phyloP scores from a whole-genome alignment of 1,284 basidiomycete genomes.

The Cryptococcus jaspeensis region DNA sequence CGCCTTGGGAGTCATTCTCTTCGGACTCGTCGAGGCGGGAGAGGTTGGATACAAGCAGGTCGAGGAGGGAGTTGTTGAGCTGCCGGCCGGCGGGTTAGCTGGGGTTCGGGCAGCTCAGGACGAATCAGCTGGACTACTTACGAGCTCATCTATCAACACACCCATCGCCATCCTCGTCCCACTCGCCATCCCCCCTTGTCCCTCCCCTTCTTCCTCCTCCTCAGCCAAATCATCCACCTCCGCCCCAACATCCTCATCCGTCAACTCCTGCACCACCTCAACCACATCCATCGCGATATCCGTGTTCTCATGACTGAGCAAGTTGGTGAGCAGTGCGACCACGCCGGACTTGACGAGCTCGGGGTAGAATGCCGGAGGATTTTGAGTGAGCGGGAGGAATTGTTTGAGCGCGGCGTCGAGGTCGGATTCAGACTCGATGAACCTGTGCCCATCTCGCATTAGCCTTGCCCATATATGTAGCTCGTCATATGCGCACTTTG shows the following conservation, averaged over 20 bases:
- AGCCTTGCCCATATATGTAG: background rate
- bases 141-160: conserved; percentile 69
- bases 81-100: conserved; percentile 41
- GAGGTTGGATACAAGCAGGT: conserved; percentile 87
- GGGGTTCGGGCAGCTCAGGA: background rate
- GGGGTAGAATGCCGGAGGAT: conserved; percentile 78
- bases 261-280: conserved; percentile 87
- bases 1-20: conserved; percentile 82
- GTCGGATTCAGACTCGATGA: conserved; percentile 97
- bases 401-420: conserved; percentile 83
- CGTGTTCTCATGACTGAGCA: conserved; percentile 88
- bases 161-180: conserved; percentile 58
- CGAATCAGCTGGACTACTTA: conserved; percentile 50
- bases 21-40: conserved; percentile 69
- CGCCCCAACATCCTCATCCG: conserved; percentile 90
- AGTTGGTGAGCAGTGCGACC: conserved; percentile 65
- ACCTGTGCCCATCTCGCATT: conserved; percentile 58
- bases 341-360: conserved; percentile 78
- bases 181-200: conserved; percentile 35
- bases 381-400: conserved; percentile 83
- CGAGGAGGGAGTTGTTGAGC: conserved; percentile 78
- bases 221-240: conserved; percentile 67
- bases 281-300: conserved; percentile 92
- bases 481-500: conserved; percentile 63
- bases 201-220: conserved; percentile 57